Base-by-base conservation (phyloP, 805 yeast species). In the Candida arabinofermentans region DNA sequence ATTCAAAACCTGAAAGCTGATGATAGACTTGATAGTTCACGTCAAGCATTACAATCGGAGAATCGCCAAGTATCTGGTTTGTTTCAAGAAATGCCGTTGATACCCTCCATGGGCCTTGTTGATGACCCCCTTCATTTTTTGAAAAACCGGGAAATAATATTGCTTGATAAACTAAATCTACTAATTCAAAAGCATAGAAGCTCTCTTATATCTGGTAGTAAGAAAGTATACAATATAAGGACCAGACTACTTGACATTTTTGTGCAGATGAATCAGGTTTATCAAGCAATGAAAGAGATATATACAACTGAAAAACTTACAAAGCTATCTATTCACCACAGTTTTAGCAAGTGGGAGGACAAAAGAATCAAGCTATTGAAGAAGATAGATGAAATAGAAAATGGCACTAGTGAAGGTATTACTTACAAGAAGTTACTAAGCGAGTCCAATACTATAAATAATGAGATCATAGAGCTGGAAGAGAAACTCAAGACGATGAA, bases 261-360 rank as follows among this genome's bases (percentile, higher is more conserved):
- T 13, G 9, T 27, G 4, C 69, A 68, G 42, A 46, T 75, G n/a
- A 63, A 70, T 7, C 72, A 71, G 39, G 64, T 62, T 40, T 65
- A 67, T 43, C 65, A 66, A 39, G 67, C 76, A 5, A 64, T 74
- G 50, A 60, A 62, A 40, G 81, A 77, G 51, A 56, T 74, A 2
- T 76, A 75, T 53, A 43, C 55, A 3, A 55, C 64, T 2, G 77
- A 74, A 30, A 53, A 63, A 5, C 42, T 49, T 3, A 51, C 51
- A n/a, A 60, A 67, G 19, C 50, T 53, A 22, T 31, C 43, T 1
- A 48, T 70, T 9, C 48, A 61, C 17, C 34, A 48, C 7, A 57
- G 53, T 24, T 69, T 77, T 40, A 51, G 55, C 24, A 48, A 49
- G 9, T 71, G 78, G 76, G 76, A 74, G 36, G 44, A 37, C 3